Evolutionary conservation across 202 grass and related monocot species (phyloP).

Genomic region (Setaria italica): DNA sequence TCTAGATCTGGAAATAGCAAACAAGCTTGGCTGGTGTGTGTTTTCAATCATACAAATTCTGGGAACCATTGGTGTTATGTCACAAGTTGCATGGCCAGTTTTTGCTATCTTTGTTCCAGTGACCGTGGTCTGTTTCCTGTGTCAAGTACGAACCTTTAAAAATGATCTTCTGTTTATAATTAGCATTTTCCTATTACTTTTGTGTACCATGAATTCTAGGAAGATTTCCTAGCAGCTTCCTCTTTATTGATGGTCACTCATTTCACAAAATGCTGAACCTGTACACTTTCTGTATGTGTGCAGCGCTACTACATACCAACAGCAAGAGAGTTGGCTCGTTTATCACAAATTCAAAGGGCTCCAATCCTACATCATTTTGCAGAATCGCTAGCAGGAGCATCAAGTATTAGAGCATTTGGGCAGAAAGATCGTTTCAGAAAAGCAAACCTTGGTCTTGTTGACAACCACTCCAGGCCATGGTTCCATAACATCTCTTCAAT

Average conservation of each 20-base stretch:
- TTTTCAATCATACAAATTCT: slow-evolving; percentile 87
- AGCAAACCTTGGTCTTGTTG: slow-evolving; percentile 72
- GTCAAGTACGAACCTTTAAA: slow-evolving; percentile 66
- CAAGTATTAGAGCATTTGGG: slow-evolving; percentile 90
- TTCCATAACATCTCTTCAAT: slow-evolving; percentile 83
- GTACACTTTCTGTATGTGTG: slow-evolving; percentile 45
- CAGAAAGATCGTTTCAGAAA: slow-evolving; percentile 88
- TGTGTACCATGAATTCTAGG: not conserved
- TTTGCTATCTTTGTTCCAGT: slow-evolving; percentile 95
- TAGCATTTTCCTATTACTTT: slow-evolving; percentile 8
- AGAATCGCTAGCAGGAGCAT: slow-evolving; percentile 85
- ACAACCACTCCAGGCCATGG: slow-evolving; percentile 88
- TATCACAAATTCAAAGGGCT: slow-evolving; percentile 89
- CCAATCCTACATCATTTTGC: slow-evolving; percentile 98
- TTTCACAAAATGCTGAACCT: slow-evolving; percentile 45
- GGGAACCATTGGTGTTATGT: slow-evolving; percentile 94
- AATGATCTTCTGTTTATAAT: slow-evolving; percentile 14
- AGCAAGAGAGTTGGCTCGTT: slow-evolving; percentile 84
- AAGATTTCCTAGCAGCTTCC: slow-evolving; percentile 17
- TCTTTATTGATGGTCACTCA: slow-evolving; percentile 15
- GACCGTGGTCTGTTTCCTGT: slow-evolving; percentile 69
- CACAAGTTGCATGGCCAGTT: slow-evolving; percentile 96
- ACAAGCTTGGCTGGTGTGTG: slow-evolving; percentile 80
- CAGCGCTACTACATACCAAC: slow-evolving; percentile 96
- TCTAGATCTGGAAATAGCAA: slow-evolving; percentile 82